Percentiles rank a stretch among this genome's conserved stretches.
Conservation (phyloP, 2,329 filamentous ascomycete genomes). For the Diaporthe sp. region DNA sequence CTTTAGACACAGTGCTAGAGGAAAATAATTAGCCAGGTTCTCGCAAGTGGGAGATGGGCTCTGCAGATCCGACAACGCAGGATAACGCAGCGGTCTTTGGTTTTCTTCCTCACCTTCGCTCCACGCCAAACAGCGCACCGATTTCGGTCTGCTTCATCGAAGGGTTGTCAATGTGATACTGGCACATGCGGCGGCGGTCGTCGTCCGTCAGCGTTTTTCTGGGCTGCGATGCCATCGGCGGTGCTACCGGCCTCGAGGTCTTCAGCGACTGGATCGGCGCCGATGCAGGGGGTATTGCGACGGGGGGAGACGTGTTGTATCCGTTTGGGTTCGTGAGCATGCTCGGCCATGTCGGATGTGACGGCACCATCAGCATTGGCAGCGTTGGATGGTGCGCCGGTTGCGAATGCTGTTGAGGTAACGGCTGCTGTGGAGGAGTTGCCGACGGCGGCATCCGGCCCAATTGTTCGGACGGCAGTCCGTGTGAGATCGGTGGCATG, state of each 20-base stretch:
- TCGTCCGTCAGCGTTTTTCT: constrained; percentile 91
- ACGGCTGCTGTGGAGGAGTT: constrained; percentile 65
- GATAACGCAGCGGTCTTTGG: background rate
- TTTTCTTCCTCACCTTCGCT: constrained; percentile 84
- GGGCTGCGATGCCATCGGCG: constrained; percentile 70
- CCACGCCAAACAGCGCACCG: constrained; percentile 93
- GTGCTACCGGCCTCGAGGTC: constrained; percentile 51
- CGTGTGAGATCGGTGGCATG: constrained; percentile 59
- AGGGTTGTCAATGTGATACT: constrained; percentile 91
- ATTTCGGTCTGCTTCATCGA: constrained; percentile 96
- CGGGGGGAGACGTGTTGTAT: constrained; percentile 66
- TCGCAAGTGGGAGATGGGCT: background rate
- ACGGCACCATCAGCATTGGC: constrained; percentile 78
- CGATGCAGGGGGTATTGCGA: constrained; percentile 68
- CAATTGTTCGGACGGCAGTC: constrained; percentile 61
- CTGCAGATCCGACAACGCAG: background rate
- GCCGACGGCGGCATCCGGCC: constrained; percentile 65
- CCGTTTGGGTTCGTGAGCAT: constrained; percentile 79
- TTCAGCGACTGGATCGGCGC: constrained; percentile 61
- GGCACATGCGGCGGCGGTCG: constrained; percentile 92
- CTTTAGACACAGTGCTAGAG: constrained; percentile 95
- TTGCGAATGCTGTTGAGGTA: constrained; percentile 60
- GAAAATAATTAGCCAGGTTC: background rate
- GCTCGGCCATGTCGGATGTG: constrained; percentile 79
- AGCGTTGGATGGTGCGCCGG: constrained; percentile 62